These are phyloP conservation scores for Coprinopsis sp. DNA, from an alignment of 768 basidiomycete genomes.

Conservation along the genomic window DNA sequence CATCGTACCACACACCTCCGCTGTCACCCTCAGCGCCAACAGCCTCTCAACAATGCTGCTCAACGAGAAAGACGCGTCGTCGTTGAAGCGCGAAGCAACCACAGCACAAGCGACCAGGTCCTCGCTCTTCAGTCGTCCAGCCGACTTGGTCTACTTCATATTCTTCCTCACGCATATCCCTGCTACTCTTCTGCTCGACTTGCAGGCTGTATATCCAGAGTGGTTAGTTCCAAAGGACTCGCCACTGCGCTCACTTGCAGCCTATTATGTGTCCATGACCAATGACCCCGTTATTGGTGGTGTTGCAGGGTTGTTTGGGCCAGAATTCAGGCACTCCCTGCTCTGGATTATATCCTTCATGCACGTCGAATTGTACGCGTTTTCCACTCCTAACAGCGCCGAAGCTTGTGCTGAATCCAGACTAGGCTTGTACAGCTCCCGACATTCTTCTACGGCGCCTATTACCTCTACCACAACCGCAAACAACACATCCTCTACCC, in stretches of 20 bases:
- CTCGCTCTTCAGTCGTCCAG: constrained; percentile 50
- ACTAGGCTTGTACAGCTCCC: constrained; percentile 69
- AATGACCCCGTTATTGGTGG: constrained; percentile 65
- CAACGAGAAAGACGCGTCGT: constrained; percentile 16
- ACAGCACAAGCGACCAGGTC: too few relatives aligned
- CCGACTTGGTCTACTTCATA: constrained; percentile 63
- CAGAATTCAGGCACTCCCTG: not conserved
- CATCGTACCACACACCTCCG: not conserved
- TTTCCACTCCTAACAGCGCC: not conserved
- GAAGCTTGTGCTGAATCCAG: not conserved
- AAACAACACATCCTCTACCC: constrained; percentile 41
- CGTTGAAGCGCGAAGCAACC: constrained; percentile 6
- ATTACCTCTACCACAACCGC: constrained; percentile 9
- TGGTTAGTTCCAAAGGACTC: constrained; percentile 38
- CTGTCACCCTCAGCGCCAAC: not conserved
- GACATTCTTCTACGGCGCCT: constrained; percentile 60
- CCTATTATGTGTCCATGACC: constrained; percentile 51
- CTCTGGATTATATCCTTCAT: not conserved
- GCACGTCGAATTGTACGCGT: not conserved
- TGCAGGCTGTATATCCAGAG: constrained; percentile 61
- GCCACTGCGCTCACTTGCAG: constrained; percentile 38
- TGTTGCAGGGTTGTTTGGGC: constrained; percentile 7
- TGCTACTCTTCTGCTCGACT: constrained; percentile 64
- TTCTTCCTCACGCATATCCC: constrained; percentile 65
- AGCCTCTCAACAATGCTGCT: constrained; percentile 16